Evolutionary conservation across 2,329 filamentous ascomycete species (phyloP).

Genomic region (Ascochyta rabiei): DNA sequence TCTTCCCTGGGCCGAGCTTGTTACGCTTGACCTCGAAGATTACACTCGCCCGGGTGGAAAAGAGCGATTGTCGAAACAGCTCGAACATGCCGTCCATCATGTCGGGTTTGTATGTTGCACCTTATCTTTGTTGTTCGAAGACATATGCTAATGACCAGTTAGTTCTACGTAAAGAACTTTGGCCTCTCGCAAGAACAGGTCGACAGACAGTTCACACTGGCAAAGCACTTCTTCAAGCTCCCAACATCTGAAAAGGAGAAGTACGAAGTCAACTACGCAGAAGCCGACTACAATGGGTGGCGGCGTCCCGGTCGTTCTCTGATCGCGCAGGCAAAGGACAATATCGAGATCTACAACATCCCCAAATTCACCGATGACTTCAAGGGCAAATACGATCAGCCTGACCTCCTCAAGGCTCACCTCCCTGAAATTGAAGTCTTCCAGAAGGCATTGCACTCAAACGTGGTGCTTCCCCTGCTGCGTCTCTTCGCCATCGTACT

Average conservation of each 20-base stretch:
- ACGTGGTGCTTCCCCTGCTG: constrained; percentile 63
- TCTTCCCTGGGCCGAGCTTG: constrained; percentile 61
- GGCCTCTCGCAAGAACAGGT: constrained; percentile 66
- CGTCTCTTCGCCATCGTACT: constrained; percentile 67
- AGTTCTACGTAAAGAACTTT: constrained; percentile 68
- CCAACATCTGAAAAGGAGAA: constrained; percentile 65
- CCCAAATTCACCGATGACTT: constrained; percentile 67
- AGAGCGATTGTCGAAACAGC: constrained; percentile 59
- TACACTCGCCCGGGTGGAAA: constrained; percentile 63
- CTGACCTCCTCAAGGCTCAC: constrained; percentile 53
- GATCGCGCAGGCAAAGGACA: constrained; percentile 55
- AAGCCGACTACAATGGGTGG: constrained; percentile 62
- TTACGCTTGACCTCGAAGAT: constrained; percentile 62
- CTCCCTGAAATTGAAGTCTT: constrained; percentile 62
- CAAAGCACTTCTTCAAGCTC: constrained; percentile 63
- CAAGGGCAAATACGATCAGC: constrained; percentile 43
- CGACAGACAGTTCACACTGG: constrained; percentile 66
- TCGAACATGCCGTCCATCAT: constrained; percentile 60
- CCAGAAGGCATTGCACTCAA: constrained; percentile 55
- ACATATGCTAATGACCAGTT: constrained; percentile 25
- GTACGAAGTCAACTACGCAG: constrained; percentile 52
- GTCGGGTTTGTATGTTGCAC: constrained; percentile 48
- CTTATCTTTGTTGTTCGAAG: neutral
- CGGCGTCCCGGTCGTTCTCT: constrained; percentile 36
- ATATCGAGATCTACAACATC: constrained; percentile 66